Percentiles rank a stretch among this genome's conserved stretches.
These are phyloP conservation scores for Chaetomium sp. DNA, from an alignment of 2,329 filamentous ascomycete genomes.

Conservation along the genomic window DNA sequence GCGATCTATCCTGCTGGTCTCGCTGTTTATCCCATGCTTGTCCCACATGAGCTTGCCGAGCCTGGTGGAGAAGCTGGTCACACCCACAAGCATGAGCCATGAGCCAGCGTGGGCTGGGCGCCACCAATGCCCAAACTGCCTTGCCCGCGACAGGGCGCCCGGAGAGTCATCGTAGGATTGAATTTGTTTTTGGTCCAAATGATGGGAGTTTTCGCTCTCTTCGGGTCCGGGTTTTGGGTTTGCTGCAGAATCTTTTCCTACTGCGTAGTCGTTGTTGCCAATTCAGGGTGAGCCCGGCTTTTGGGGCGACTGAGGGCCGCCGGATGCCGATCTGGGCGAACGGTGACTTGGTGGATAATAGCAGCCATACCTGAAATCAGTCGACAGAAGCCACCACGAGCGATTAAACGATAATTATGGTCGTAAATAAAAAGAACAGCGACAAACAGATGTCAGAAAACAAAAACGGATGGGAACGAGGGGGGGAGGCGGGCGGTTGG, in stretches of 20 bases:
- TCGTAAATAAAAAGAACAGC: not conserved
- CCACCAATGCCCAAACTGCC: slow-evolving; percentile 14
- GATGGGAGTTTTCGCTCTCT: not conserved
- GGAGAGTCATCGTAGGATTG: slow-evolving; percentile 2
- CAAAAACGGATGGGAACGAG: slow-evolving; percentile 15
- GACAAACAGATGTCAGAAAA: not conserved
- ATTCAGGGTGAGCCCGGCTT: not conserved
- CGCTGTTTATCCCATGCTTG: slow-evolving; percentile 1
- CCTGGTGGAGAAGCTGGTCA: slow-evolving; percentile 18
- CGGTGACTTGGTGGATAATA: slow-evolving; percentile 19
- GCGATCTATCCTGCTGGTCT: no score
- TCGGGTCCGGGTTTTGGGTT: not conserved
- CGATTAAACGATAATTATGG: not conserved
- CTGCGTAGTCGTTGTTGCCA: not conserved
- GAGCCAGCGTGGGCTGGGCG: slow-evolving; percentile 13
- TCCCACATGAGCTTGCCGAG: slow-evolving; percentile 20
- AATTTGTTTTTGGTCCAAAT: not conserved
- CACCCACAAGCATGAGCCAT: slow-evolving; percentile 15
- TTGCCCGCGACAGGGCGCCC: slow-evolving; percentile 6
- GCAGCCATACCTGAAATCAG: not conserved
- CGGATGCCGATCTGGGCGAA: not conserved
- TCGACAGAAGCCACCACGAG: slow-evolving; percentile 17
- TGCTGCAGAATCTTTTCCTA: not conserved
- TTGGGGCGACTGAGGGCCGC: no score
- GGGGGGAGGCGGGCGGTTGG: slow-evolving; percentile 22